Base-by-base conservation (phyloP, 2,329 filamentous ascomycete genomes). In the Diaporthe humulicola region DNA sequence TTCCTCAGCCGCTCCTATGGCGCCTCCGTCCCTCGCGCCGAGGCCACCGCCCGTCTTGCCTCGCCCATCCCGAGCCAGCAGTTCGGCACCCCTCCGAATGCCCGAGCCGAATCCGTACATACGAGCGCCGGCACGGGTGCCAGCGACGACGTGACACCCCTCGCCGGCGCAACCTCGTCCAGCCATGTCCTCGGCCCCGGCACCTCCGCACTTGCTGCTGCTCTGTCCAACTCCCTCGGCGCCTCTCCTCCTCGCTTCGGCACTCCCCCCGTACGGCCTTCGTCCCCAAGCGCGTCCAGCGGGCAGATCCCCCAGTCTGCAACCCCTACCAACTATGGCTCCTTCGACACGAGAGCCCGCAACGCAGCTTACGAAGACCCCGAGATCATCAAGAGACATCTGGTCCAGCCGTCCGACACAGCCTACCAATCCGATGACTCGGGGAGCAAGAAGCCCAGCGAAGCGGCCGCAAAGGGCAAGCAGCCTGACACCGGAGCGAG, bases 331-430 rank as follows among this genome's bases (percentile, higher is more conserved):
- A 94, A 93, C 80, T 97, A 97, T 83, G 96, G 95, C 71, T 98
- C 95, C 14, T 95, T 97, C 79, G 94, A 97, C 77, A 90, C 91
- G 67, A 90, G 92, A 77, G 88, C 89, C 54, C 90, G 89, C 67
- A 85, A 87, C 54, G 91, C 88, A 30, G 92, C 93, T 6, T 93
- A 93, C 81, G 96, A 98, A 84, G 95, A 98, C 80, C 93, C 95
- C 22, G 96, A 98, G 82, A 95, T 98, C 71, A 90, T 99, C 78
- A 95, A 93, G 82, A 90, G 96, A 78, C 97, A 99, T 87, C 85
- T 98, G 79, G 95, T 98, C 28, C 91, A 93, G 80, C 92, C 94
- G 3, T 85, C 85, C 28, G 89, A 91, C 71, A 81, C 83, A 4
- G 83, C 81, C 42, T n/a, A 85, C 86, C 15, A 73, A 33, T 87